Evolutionary conservation across 805 yeast genomes (phyloP).

Genomic region (Candida xiaguanensis): DNA sequence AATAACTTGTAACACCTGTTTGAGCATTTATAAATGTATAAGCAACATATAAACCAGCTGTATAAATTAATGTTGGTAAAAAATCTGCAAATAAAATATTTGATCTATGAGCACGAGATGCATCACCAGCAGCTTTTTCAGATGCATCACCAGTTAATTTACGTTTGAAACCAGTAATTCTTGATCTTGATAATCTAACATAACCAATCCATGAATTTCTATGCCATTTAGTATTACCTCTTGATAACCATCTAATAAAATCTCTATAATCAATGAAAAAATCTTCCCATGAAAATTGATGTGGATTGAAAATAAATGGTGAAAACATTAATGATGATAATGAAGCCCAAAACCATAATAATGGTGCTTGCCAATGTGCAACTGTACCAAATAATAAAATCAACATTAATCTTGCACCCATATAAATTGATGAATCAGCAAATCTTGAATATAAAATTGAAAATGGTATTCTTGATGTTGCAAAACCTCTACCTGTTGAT

Average conservation of each 20-base stretch:
- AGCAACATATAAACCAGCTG: slow-evolving; percentile 70
- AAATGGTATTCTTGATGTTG: slow-evolving; percentile 69
- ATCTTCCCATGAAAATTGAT: slow-evolving; percentile 94
- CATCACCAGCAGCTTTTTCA: slow-evolving; percentile 66
- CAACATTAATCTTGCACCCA: slow-evolving; percentile 77
- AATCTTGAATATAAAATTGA: slow-evolving; percentile 63
- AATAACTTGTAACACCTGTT: slow-evolving; percentile 62
- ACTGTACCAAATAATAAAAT: slow-evolving; percentile 71
- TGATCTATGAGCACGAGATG: slow-evolving; percentile 71
- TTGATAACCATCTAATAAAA: slow-evolving; percentile 84
- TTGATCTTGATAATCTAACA: slow-evolving; percentile 75
- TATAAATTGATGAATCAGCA: slow-evolving; percentile 75
- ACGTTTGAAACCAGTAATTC: slow-evolving; percentile 88
- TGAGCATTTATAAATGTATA: slow-evolving; percentile 81
- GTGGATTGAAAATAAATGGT: slow-evolving; percentile 95
- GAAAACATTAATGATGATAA: slow-evolving; percentile 82
- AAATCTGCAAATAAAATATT: slow-evolving; percentile 81
- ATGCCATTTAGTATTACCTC: slow-evolving; percentile 88
- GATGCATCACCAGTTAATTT: slow-evolving; percentile 62
- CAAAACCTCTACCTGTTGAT: slow-evolving; percentile 81
- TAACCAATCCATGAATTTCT: slow-evolving; percentile 88
- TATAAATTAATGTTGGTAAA: slow-evolving; percentile 64
- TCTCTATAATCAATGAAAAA: slow-evolving; percentile 95
- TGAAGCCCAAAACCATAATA: slow-evolving; percentile 97
- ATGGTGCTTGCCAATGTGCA: slow-evolving; percentile 87